Evolutionary conservation across 2,329 filamentous ascomycete genomes (phyloP).

Genomic region (Tetracladium maxilliforme): DNA sequence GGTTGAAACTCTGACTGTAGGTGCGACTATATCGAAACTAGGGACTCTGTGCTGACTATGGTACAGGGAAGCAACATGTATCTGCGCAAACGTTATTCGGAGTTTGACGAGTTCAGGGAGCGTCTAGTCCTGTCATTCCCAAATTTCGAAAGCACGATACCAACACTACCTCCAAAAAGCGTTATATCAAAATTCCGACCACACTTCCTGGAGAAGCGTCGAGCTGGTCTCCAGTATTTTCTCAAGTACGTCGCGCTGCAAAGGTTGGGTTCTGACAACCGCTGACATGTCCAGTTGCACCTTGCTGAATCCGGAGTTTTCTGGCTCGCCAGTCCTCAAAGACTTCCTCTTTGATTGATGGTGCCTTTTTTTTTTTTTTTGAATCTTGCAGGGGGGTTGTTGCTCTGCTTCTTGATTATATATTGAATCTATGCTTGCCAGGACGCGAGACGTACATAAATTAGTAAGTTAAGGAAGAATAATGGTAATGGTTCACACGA

Average conservation of each 20-base stretch:
- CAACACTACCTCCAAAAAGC: conserved; percentile 82
- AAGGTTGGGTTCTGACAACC: conserved; percentile 5
- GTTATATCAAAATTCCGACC: conserved; percentile 75
- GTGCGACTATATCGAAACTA: conserved; percentile 16
- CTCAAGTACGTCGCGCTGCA: conserved; percentile 52
- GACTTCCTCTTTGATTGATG: conserved; percentile 71
- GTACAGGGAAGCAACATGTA: conserved; percentile 43
- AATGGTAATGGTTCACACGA: no score
- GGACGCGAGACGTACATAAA: no score
- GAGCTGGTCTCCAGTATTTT: conserved; percentile 78
- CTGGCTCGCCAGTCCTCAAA: conserved; percentile 77
- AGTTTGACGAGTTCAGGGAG: conserved; percentile 72
- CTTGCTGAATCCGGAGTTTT: conserved; percentile 84
- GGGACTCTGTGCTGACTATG: conserved; percentile 3
- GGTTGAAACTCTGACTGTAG: conserved; percentile 71
- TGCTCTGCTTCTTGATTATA: no score
- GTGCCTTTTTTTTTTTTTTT: no score
- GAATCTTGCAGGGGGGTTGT: no score
- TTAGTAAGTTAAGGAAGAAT: no score
- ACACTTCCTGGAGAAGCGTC: conserved; percentile 72
- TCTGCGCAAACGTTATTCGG: conserved; percentile 69
- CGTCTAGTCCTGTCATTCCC: conserved; percentile 71
- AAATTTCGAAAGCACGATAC: conserved; percentile 70
- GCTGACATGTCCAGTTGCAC: conserved; percentile 53
- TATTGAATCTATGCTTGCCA: no score